Evolutionary conservation across 768 basidiomycete genomes (phyloP).

Genomic region (Collybia sordida): DNA sequence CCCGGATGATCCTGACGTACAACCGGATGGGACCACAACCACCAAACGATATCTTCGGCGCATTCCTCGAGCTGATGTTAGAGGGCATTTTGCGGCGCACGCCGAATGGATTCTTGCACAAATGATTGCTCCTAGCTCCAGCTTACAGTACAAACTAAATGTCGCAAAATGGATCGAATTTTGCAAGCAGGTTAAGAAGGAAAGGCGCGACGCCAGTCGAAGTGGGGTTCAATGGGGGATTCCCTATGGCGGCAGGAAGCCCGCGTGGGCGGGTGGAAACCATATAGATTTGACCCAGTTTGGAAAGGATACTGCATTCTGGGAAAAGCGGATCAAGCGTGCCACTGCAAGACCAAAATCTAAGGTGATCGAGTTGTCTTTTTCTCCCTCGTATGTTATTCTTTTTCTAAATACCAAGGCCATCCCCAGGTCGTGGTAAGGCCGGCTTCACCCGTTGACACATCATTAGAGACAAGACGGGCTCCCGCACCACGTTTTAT

Average conservation of each 20-base stretch:
- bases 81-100: conserved; percentile 51
- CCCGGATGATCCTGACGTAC: conserved; percentile 24
- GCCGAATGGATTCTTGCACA: conserved; percentile 60
- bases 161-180: conserved; percentile 49
- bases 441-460: not conserved
- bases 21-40: conserved; percentile 23
- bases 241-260: conserved; percentile 24
- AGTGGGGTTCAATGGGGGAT: conserved; percentile 29
- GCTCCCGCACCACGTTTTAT: conserved; percentile 14
- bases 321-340: conserved; percentile 25
- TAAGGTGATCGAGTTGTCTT: conserved; percentile 3
- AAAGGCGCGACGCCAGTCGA: conserved; percentile 28
- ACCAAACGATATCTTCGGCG: conserved; percentile 43
- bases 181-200: conserved; percentile 28
- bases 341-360: conserved; percentile 8
- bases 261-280: conserved; percentile 10
- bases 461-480: not conserved
- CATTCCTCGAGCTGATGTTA: conserved; percentile 51
- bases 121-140: conserved; percentile 30
- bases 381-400: not conserved
- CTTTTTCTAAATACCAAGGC: not conserved
- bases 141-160: conserved; percentile 33
- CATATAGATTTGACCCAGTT: conserved; percentile 26
- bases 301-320: conserved; percentile 26
- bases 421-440: not conserved